Evolutionary conservation across 2,329 filamentous ascomycete species (phyloP).

Genomic region (Colletotrichum orbiculare): DNA sequence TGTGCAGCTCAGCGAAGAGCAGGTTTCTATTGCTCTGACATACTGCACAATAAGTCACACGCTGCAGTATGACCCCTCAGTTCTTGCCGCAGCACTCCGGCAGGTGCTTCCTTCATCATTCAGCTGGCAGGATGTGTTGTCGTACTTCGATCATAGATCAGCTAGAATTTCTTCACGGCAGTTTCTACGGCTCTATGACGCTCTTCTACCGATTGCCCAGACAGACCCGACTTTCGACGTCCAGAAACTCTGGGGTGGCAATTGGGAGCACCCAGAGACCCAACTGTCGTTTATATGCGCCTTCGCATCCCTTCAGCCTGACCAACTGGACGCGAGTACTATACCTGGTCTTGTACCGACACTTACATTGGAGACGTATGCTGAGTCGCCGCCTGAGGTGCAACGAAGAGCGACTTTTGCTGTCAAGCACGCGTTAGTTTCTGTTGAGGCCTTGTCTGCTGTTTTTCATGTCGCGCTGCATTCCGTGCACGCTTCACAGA

Average conservation of each 20-base stretch:
- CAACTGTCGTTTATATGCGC: slow-evolving; percentile 95
- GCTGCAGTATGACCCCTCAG: slow-evolving; percentile 61
- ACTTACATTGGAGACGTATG: slow-evolving; percentile 73
- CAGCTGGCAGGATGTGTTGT: slow-evolving; percentile 77
- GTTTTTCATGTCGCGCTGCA: slow-evolving; percentile 74
- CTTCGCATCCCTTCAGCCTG: slow-evolving; percentile 79
- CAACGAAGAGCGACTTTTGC: slow-evolving; percentile 69
- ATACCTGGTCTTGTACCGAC: slow-evolving; percentile 85
- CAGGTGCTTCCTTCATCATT: slow-evolving; percentile 72
- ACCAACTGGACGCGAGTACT: slow-evolving; percentile 83
- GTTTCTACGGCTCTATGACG: slow-evolving; percentile 84
- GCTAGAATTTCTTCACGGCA: slow-evolving; percentile 82
- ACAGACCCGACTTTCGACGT: slow-evolving; percentile 78
- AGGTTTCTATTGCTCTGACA: slow-evolving; percentile 83
- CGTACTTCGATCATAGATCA: slow-evolving; percentile 82
- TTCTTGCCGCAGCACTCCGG: slow-evolving; percentile 72
- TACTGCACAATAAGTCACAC: slow-evolving; percentile 70
- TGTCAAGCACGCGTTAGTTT: slow-evolving; percentile 87
- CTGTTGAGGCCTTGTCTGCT: slow-evolving; percentile 81
- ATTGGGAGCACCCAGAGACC: slow-evolving; percentile 87
- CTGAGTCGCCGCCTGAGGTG: slow-evolving; percentile 59
- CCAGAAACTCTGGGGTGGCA: slow-evolving; percentile 88
- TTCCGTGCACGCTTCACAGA: slow-evolving; percentile 70
- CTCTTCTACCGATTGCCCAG: slow-evolving; percentile 77
- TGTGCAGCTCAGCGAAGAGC: slow-evolving; percentile 79